A percentile compares a stretch with the other conserved stretches of the same genome.
These are phyloP conservation scores for Colletotrichum orchidophilum DNA, from an alignment of 2,329 filamentous ascomycete species.

Conservation along the genomic window DNA sequence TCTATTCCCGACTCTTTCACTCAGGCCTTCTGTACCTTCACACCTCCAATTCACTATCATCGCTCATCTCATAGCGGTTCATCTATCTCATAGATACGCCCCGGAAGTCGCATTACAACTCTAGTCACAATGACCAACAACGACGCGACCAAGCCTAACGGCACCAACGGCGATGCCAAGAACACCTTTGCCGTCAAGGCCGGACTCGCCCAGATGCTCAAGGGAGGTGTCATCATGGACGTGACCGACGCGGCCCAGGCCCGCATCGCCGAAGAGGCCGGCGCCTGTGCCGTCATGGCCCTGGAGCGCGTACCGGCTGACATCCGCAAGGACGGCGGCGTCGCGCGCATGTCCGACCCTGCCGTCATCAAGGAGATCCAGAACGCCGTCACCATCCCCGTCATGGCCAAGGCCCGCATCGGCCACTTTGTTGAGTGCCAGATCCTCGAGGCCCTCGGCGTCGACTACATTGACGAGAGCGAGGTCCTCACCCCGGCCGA, in stretches of 20 bases:
- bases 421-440: conserved; percentile 98
- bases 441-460: conserved; percentile 93
- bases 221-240: conserved; percentile 99
- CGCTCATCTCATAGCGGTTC: not conserved
- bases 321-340: conserved; percentile 90
- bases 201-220: conserved; percentile 96
- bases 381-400: conserved; percentile 92
- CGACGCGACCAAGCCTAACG: conserved; percentile 25
- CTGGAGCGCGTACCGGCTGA: conserved; percentile 97
- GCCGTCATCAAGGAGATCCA: conserved; percentile 96
- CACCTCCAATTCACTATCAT: not conserved
- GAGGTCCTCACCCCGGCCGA: conserved; percentile 98
- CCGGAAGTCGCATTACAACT: not conserved
- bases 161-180: conserved; percentile 41
- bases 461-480: conserved; percentile 98
- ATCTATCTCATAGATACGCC: not conserved
- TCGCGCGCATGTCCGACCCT: conserved; percentile 97
- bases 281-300: conserved; percentile 97
- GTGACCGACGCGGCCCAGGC: conserved; percentile 94
- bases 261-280: conserved; percentile 96
- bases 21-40: not conserved
- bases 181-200: conserved; percentile 88
- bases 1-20: conserved; percentile 23
- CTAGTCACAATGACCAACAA: conserved; percentile 20
- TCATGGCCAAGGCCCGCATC: conserved; percentile 99